Conservation (phyloP, 2,329 filamentous ascomycete species). For the Dactylonectria estremocensis region DNA sequence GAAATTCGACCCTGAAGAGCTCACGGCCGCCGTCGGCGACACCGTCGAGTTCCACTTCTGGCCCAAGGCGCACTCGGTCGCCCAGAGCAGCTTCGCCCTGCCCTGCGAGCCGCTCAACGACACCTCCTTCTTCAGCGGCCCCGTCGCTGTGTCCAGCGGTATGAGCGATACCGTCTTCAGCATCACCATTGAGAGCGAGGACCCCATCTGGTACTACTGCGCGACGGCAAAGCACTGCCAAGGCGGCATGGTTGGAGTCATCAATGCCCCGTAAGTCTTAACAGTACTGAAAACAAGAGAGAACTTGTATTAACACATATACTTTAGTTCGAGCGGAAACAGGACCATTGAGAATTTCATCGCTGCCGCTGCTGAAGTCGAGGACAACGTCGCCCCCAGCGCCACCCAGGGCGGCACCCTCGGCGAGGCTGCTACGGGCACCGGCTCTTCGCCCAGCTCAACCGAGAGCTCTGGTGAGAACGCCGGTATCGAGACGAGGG, state of each 20-base stretch:
- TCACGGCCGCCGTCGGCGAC: constrained; percentile 65
- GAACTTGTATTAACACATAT: too few species aligned
- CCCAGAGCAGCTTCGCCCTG: constrained; percentile 58
- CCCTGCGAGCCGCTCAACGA: constrained; percentile 60
- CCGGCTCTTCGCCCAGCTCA: too few species aligned
- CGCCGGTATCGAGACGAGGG: too few species aligned
- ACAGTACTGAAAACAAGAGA: too few species aligned
- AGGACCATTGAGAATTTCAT: too few species aligned
- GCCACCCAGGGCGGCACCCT: too few species aligned
- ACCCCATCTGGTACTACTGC: constrained; percentile 64
- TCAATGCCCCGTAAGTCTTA: constrained; percentile 53
- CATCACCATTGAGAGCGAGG: constrained; percentile 55
- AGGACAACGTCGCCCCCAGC: too few species aligned
- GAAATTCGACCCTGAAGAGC: constrained; percentile 65
- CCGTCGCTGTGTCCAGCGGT: constrained; percentile 57
- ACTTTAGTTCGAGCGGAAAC: too few species aligned
- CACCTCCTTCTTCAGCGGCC: constrained; percentile 62
- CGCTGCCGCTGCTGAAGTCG: too few species aligned
- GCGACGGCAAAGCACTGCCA: constrained; percentile 62
- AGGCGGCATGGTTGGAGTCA: constrained; percentile 64
- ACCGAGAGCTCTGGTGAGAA: too few species aligned
- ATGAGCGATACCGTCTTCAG: constrained; percentile 61
- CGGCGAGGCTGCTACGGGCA: too few species aligned
- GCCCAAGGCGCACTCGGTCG: constrained; percentile 67
- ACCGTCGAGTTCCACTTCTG: constrained; percentile 70